Conservation (phyloP, 2,329 filamentous ascomycete genomes). For the Arthroderma sp. region DNA sequence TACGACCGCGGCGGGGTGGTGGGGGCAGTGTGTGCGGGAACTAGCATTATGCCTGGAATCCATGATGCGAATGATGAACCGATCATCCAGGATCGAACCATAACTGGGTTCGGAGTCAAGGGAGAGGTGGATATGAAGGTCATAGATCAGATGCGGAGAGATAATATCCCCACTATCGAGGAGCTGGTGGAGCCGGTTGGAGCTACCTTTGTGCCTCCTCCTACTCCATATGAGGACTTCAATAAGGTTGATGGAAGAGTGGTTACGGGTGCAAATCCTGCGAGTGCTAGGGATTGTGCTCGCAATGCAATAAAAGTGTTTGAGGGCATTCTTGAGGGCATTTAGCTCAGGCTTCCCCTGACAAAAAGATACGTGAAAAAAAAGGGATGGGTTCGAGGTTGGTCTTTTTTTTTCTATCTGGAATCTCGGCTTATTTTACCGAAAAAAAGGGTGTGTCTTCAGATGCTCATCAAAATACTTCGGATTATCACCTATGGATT, state of each 20-base stretch:
- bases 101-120: slow-evolving; percentile 30
- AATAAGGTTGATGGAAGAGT: slow-evolving; percentile 14
- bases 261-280: slow-evolving; percentile 32
- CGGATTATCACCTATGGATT: background rate
- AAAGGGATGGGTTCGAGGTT: no score
- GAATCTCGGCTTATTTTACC: no score
- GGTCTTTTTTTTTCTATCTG: no score
- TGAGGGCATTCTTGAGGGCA: slow-evolving; percentile 12
- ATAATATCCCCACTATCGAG: slow-evolving; percentile 11
- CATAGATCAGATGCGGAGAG: slow-evolving; percentile 19
- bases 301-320: slow-evolving; percentile 27
- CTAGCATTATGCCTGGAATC: slow-evolving; percentile 24
- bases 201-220: slow-evolving; percentile 8
- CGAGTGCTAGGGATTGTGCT: slow-evolving; percentile 28
- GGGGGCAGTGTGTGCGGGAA: slow-evolving; percentile 29
- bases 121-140: slow-evolving; percentile 24
- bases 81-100: slow-evolving; percentile 24
- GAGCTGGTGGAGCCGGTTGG: slow-evolving; percentile 6
- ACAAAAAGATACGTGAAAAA: no score
- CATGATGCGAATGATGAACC: slow-evolving; percentile 19
- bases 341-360: background rate
- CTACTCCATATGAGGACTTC: slow-evolving; percentile 10
- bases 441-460: background rate
- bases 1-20: slow-evolving; percentile 30
- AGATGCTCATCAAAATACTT: background rate